phyloP scores from a whole-genome alignment of 202 grass and related monocot genomes.

The Eragrostis tef region DNA sequence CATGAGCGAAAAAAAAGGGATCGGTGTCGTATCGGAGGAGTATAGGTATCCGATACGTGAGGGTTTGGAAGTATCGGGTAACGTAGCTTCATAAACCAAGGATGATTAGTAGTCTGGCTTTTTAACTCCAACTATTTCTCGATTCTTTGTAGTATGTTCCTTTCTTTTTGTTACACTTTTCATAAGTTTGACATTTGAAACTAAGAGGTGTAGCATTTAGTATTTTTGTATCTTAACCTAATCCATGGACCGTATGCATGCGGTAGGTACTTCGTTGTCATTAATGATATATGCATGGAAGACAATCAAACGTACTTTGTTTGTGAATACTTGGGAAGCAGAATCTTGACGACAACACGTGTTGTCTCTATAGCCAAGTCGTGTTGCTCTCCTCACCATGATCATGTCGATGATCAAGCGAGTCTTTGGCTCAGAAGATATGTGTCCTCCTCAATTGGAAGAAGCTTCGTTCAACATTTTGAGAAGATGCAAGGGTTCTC shows the following conservation, averaged over 20 bases:
- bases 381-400: neutral
- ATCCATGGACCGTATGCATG: neutral
- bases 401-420: neutral
- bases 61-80: no score
- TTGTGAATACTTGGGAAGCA: conserved; percentile 21
- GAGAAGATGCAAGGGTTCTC: neutral
- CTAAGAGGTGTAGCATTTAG: neutral
- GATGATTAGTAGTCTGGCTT: no score
- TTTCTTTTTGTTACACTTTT: neutral
- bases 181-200: neutral
- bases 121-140: neutral
- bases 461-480: neutral
- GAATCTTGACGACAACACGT: conserved; percentile 39
- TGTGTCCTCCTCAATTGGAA: neutral
- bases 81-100: neutral
- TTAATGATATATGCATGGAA: conserved; percentile 42
- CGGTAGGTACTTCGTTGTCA: conserved; percentile 19
- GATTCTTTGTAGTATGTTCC: neutral
- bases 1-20: no score
- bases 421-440: neutral
- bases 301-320: conserved; percentile 3
- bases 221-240: neutral
- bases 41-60: no score
- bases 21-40: no score
- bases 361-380: conserved; percentile 16